These are phyloP conservation scores for Plenodomus lindquistii DNA, from an alignment of 2,329 filamentous ascomycete genomes.

Conservation along the genomic window DNA sequence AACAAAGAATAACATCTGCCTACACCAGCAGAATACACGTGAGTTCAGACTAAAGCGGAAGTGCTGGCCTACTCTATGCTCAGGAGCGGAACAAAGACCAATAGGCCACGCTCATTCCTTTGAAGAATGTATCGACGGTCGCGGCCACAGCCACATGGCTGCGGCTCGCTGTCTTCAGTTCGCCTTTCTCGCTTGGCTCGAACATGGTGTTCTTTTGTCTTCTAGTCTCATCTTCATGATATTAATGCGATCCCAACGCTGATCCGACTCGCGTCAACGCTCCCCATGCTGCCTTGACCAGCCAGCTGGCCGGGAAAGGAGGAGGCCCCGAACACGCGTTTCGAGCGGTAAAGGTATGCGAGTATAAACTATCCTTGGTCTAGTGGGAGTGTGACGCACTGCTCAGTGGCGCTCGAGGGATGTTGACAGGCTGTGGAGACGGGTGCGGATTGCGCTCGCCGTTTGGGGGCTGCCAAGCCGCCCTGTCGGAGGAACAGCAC, in stretches of 20 bases:
- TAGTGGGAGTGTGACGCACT: too few relatives aligned
- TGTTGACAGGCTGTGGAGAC: not conserved
- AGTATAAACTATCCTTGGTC: too few relatives aligned
- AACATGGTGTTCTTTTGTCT: not conserved
- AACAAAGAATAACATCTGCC: constrained; percentile 35
- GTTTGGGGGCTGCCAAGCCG: not conserved
- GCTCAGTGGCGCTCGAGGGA: too few relatives aligned
- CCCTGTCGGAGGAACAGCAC: not conserved
- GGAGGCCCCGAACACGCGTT: too few relatives aligned
- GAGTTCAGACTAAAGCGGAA: constrained; percentile 17
- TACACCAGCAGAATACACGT: constrained; percentile 26
- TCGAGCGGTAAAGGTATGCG: too few relatives aligned
- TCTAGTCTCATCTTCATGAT: not conserved
- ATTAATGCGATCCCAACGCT: too few relatives aligned
- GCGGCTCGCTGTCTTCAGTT: not conserved
- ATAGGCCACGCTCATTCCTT: constrained; percentile 2
- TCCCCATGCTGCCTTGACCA: too few relatives aligned
- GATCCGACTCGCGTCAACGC: too few relatives aligned
- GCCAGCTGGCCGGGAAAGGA: too few relatives aligned
- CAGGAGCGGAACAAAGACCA: constrained; percentile 31
- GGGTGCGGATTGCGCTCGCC: not conserved
- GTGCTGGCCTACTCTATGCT: constrained; percentile 7
- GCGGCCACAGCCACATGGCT: not conserved
- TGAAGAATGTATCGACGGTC: constrained; percentile 3
- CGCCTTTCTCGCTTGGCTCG: not conserved